phyloP scores from a whole-genome alignment of 768 basidiomycete species.

The Macrolepiota fuliginosa region DNA sequence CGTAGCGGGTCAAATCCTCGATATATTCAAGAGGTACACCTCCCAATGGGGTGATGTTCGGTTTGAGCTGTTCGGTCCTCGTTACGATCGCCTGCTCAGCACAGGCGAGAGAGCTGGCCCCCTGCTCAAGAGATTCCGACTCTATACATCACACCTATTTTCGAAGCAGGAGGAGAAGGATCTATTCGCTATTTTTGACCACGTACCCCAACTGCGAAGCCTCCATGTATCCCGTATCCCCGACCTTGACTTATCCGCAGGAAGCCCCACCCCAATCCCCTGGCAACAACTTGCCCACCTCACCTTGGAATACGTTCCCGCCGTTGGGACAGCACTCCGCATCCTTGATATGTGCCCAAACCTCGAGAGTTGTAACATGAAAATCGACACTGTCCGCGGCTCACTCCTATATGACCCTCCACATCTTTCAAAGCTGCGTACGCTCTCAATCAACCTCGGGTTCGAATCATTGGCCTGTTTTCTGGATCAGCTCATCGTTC shows the following conservation, averaged over 20 bases:
- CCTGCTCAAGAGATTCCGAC: conserved; percentile 27
- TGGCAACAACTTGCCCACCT: conserved; percentile 29
- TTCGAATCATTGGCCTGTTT: conserved; percentile 27
- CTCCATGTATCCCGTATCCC: conserved; percentile 31
- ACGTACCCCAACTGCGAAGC: conserved; percentile 26
- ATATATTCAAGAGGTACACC: conserved; percentile 28
- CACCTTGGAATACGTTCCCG: conserved; percentile 25
- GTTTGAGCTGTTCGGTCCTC: conserved; percentile 29
- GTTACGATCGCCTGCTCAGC: conserved; percentile 21
- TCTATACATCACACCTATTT: conserved; percentile 24
- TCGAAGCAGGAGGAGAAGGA: conserved; percentile 28
- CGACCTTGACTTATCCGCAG: conserved; percentile 22
- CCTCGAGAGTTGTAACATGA: conserved; percentile 25
- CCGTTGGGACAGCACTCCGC: conserved; percentile 24
- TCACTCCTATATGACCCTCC: conserved; percentile 20
- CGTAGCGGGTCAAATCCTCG: conserved; percentile 25
- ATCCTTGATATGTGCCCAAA: conserved; percentile 27
- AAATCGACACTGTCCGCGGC: conserved; percentile 26
- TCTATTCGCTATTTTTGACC: conserved; percentile 28
- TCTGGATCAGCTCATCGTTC: conserved; percentile 26
- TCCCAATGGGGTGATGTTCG: conserved; percentile 30
- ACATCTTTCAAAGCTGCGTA: conserved; percentile 22
- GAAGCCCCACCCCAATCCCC: conserved; percentile 24
- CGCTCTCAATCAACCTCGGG: conserved; percentile 28
- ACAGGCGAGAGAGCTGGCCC: conserved; percentile 24